Conservation (phyloP, 768 basidiomycete species). For the Galerina marginata region DNA sequence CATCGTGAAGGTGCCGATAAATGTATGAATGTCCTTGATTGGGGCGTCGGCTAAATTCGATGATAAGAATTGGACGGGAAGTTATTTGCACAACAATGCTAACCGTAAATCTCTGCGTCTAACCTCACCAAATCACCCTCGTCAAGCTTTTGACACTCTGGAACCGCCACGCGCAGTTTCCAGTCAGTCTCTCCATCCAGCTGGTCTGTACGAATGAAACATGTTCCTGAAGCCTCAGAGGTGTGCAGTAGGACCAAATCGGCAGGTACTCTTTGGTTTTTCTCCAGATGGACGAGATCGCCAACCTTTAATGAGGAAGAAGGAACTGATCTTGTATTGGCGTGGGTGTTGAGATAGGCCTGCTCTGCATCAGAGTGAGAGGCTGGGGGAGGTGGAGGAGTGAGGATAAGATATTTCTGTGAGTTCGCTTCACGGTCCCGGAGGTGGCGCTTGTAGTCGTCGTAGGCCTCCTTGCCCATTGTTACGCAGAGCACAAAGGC, state of each 20-base stretch:
- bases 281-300: constrained; percentile 89
- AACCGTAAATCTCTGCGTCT: constrained; percentile 91
- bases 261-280: constrained; percentile 96
- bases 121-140: constrained; percentile 61
- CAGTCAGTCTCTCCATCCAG: constrained; percentile 99
- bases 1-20: constrained; percentile 90
- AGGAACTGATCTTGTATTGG: constrained; percentile 76
- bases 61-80: not conserved
- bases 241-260: constrained; percentile 91
- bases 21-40: constrained; percentile 95
- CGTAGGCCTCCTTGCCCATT: constrained; percentile 98
- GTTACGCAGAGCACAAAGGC: constrained; percentile 95
- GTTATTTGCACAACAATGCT: constrained; percentile 22
- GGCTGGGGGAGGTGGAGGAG: constrained; percentile 46
- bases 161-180: constrained; percentile 93
- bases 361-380: constrained; percentile 42
- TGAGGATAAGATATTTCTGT: constrained; percentile 85
- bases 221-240: constrained; percentile 88
- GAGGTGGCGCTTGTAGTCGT: constrained; percentile 93
- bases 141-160: constrained; percentile 76
- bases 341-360: constrained; percentile 51
- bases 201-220: constrained; percentile 98
- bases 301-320: constrained; percentile 90
- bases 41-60: constrained; percentile 82
- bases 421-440: constrained; percentile 97